Evolutionary conservation across 768 basidiomycete genomes (phyloP).

Genomic region (Mycena belliarum): DNA sequence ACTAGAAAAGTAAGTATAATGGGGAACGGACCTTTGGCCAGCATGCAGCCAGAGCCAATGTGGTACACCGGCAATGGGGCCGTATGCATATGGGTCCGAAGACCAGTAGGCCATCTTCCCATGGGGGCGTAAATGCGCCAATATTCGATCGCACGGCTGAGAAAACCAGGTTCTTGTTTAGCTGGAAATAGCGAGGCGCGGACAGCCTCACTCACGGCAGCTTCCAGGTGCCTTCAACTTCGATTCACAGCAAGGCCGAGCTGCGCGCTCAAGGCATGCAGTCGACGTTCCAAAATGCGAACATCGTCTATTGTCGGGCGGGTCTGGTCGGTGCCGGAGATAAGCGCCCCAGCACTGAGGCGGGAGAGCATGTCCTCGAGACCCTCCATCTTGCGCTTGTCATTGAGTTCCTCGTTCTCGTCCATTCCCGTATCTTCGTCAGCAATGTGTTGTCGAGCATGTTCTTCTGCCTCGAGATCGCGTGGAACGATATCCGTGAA

Average conservation of each 20-base stretch:
- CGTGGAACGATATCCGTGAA: constrained; percentile 74
- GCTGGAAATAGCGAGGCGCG: too few species aligned
- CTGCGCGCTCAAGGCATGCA: constrained; percentile 31
- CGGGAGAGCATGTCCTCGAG: constrained; percentile 57
- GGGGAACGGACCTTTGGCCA: too few species aligned
- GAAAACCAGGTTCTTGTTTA: too few species aligned
- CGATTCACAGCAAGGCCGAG: constrained; percentile 34
- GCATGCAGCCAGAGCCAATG: too few species aligned
- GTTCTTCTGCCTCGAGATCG: constrained; percentile 77
- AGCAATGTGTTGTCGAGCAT: constrained; percentile 69
- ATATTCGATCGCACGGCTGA: too few species aligned
- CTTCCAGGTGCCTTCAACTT: constrained; percentile 24
- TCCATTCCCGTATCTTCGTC: constrained; percentile 34
- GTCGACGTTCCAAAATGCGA: constrained; percentile 35
- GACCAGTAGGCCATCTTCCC: too few species aligned
- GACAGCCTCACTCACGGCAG: too few species aligned
- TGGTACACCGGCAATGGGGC: too few species aligned
- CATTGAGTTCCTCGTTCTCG: constrained; percentile 43
- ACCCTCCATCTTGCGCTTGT: constrained; percentile 51
- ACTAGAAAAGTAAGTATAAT: too few species aligned
- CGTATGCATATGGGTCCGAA: too few species aligned
- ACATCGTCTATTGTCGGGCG: constrained; percentile 45
- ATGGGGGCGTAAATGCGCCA: too few species aligned
- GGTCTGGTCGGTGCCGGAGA: constrained; percentile 6
- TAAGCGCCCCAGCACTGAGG: constrained; percentile 35